Conservation (phyloP, 371 early-diverging fungal species). For the Encephalitozoon intestinalis region DNA sequence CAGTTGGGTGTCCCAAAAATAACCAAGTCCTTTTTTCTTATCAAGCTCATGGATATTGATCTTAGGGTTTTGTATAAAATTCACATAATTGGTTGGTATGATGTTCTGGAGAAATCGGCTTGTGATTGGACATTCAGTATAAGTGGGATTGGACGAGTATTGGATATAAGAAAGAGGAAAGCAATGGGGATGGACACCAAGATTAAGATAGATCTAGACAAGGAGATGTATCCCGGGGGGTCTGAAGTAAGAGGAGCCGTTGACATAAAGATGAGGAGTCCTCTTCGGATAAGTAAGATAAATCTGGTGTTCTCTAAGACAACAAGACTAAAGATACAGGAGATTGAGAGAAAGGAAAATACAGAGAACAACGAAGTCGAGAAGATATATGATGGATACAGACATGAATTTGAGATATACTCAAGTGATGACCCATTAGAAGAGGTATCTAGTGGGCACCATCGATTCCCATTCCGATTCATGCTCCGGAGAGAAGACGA, state of each 20-base stretch:
- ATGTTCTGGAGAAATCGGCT: not conserved
- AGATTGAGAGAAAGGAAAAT: not conserved
- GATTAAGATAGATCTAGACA: conserved; percentile 1
- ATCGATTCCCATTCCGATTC: conserved; percentile 25
- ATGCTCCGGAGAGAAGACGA: conserved; percentile 5
- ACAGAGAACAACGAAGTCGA: not conserved
- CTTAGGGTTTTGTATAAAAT: not conserved
- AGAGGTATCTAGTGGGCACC: conserved; percentile 24
- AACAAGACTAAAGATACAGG: not conserved
- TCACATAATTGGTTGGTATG: not conserved
- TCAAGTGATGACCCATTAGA: not conserved
- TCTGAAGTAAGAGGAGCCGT: conserved; percentile 9
- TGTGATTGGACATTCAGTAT: not conserved
- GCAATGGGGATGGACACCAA: not conserved
- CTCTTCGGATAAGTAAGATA: conserved; percentile 12
- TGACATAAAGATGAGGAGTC: conserved; percentile 4
- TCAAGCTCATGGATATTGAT: not conserved
- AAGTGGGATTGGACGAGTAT: not conserved
- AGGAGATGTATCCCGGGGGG: conserved; percentile 8
- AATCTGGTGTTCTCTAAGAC: not conserved
- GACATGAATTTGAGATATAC: conserved; percentile 17
- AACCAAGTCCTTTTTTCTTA: not conserved
- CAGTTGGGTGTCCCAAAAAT: not conserved
- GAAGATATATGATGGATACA: not conserved
- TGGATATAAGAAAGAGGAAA: not conserved